Base-by-base conservation (phyloP, 1,284 basidiomycete genomes). In the Tilletia caries region DNA sequence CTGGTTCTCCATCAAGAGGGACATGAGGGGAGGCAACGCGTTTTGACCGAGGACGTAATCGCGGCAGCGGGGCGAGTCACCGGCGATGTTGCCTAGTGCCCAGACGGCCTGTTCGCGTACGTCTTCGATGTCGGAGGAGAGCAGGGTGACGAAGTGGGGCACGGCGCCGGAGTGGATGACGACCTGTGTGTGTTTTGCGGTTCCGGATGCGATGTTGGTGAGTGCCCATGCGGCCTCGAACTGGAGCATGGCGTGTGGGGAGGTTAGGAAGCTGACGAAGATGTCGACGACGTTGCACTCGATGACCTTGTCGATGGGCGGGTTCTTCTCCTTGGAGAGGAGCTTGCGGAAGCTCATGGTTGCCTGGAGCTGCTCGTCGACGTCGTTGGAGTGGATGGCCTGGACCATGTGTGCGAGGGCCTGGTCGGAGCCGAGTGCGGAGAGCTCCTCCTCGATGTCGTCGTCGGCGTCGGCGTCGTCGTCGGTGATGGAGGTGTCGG, bases 221-320 rank as follows among this genome's bases (percentile, higher is more conserved):
- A 99, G 88, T 60, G 96, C 96, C 96, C 96, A 99, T 6, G 96
- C 96, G 67, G 96, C 95, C 85, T 98, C 95, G 81, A 98, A 98
- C 92, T 98, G 80, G 78, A 98, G 90, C 93, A 98, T 95, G 66
- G 92, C 91, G 84, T 95, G 92, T 69, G 90, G 89, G 75, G 87
- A 90, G 77, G 89, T 88, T 76, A 99, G 86, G 85, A 98, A 98
- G 84, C 97, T 90, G 71, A 98, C 96, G 79, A 99, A 98, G 72
- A 95, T 92, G 71, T 93, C 92, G 44, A 99, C 93, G 67, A 99
- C 95, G 72, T 93, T 92, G 85, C 94, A 96, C 80, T 94, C 92
- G 84, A 99, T 98, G 77, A 99, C 96, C 82, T 91, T 90, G 85
- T 98, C 96, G 84, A 99, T 99, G n/a, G 95, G 95, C 46, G 95